phyloP scores from a whole-genome alignment of 169 alveolate species.

The Theileria sp. region DNA sequence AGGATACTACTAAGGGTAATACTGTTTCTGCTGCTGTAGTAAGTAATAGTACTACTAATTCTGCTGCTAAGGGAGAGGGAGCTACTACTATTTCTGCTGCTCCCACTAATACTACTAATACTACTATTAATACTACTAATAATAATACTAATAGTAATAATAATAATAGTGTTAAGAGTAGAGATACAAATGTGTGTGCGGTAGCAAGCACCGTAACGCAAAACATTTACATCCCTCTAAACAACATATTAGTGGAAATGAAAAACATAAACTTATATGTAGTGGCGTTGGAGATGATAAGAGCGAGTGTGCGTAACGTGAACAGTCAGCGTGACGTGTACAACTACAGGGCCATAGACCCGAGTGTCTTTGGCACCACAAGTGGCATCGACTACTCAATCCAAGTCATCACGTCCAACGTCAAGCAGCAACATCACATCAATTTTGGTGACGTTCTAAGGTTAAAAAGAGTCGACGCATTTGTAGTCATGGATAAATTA shows the following conservation, averaged over 20 bases:
- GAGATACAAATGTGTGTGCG: no score
- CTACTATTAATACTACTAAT: background rate
- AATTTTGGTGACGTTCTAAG: constrained; percentile 52
- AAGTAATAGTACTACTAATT: no score
- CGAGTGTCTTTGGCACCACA: constrained; percentile 26
- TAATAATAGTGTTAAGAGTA: no score
- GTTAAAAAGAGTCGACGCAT: constrained; percentile 37
- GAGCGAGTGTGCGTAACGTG: background rate
- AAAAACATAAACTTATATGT: constrained; percentile 28
- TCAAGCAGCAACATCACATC: constrained; percentile 26
- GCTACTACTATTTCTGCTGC: background rate
- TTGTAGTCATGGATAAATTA: constrained; percentile 17
- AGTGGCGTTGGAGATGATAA: constrained; percentile 60
- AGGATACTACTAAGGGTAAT: background rate
- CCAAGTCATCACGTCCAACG: constrained; percentile 24
- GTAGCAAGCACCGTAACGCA: background rate
- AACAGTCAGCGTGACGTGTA: constrained; percentile 2
- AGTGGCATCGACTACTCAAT: constrained; percentile 24
- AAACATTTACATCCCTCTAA: constrained; percentile 19
- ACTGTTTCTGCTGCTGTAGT: no score
- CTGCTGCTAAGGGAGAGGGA: no score
- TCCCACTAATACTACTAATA: background rate
- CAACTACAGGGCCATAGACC: constrained; percentile 62
- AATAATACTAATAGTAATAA: no score
- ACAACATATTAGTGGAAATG: background rate